Evolutionary conservation across 2,329 filamentous ascomycete genomes (phyloP), one percentile per base, ranked within the genome.

Genomic region (Chrysoporthe deuterocubensis): DNA sequence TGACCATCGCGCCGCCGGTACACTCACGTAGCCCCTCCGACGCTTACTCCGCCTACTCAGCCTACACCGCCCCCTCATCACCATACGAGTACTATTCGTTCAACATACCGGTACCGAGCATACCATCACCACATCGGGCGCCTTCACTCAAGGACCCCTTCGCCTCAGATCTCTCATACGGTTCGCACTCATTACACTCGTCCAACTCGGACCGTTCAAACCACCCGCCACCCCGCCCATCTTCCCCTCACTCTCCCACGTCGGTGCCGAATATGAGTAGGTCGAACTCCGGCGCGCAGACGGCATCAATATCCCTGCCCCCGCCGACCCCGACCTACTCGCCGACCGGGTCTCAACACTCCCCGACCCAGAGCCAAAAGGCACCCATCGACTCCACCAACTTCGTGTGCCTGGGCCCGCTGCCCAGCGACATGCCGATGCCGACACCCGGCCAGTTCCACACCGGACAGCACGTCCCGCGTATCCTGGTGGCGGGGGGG

Each of bases 371-470:
- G 34, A 67, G 81, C 54, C 85, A 86, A 65, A 79, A 81, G 46
- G 81, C 81, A 0, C 82, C 83, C 1, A 87, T 89, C 66, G 42
- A 48, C 44, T 78, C 84, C 1, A 80, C 81, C 3, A 81, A 82
- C 21, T 81, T 89, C 2, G 77, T 89, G 0, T 89, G 85, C 67
- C 77, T 88, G 0, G 87, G 87, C 0, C 82, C 83, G 6, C 72
- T 89, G 4, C 86, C 86, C 0, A 81, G 82, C 52, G 83, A 84
- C 64, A 72, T 86, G 3, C 76, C 76, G 56, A 71, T 83, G 14
- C 81, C 81, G 32, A 56, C 56, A 18, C 59, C 43, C 26, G 26
- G 43, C 21, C 59, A 61, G 14, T 61, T 61, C 21, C 59, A 56
- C 37, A 21, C 59, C 44, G 44, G 62, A 42, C 58, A 57, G 14